A percentile compares a stretch with the other conserved stretches of the same genome.
Conservation (phyloP, 805 yeast species). For the Yarrowia keelungensis region DNA sequence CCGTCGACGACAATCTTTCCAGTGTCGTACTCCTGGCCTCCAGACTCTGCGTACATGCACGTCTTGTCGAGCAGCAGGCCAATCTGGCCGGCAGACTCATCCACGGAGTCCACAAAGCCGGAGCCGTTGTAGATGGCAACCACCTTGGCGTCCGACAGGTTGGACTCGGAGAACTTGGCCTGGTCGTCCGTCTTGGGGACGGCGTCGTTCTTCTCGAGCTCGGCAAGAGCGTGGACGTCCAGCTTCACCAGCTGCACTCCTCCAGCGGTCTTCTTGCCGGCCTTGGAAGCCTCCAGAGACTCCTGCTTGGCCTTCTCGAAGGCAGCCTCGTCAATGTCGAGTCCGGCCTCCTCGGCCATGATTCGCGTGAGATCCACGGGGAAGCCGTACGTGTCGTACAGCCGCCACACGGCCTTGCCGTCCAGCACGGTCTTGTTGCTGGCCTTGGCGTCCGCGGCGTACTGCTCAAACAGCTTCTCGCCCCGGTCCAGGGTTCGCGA, state of each 20-base stretch:
- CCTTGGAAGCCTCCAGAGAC: slow-evolving; percentile 94
- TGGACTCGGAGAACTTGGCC: slow-evolving; percentile 69
- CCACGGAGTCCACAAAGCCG: slow-evolving; percentile 60
- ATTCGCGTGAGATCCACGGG: slow-evolving; percentile 97
- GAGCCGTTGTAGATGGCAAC: slow-evolving; percentile 73
- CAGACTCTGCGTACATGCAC: slow-evolving; percentile 97
- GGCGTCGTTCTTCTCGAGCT: slow-evolving; percentile 60
- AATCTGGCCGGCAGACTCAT: slow-evolving; percentile 58
- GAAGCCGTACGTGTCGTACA: slow-evolving; percentile 98
- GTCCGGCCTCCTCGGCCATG: slow-evolving; percentile 98
- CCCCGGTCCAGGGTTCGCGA: slow-evolving; percentile 97
- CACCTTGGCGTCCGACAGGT: slow-evolving; percentile 71
- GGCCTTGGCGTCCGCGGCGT: slow-evolving; percentile 81
- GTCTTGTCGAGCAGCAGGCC: slow-evolving; percentile 90
- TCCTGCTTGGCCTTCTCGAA: slow-evolving; percentile 90
- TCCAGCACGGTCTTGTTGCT: slow-evolving; percentile 76
- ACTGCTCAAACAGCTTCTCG: slow-evolving; percentile 93
- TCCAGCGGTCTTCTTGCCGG: slow-evolving; percentile 66
- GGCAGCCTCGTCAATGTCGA: slow-evolving; percentile 88
- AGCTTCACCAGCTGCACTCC: slow-evolving; percentile 73
- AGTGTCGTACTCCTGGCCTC: slow-evolving; percentile 98
- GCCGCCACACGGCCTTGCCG: slow-evolving; percentile 97
- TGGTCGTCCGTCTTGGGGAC: slow-evolving; percentile 85
- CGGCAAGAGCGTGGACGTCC: slow-evolving; percentile 88
- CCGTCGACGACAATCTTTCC: slow-evolving; percentile 94